Percentiles rank a stretch among this genome's conserved stretches.
Conservation (phyloP, 768 basidiomycete species). For the Pisolithus tinctorius region DNA sequence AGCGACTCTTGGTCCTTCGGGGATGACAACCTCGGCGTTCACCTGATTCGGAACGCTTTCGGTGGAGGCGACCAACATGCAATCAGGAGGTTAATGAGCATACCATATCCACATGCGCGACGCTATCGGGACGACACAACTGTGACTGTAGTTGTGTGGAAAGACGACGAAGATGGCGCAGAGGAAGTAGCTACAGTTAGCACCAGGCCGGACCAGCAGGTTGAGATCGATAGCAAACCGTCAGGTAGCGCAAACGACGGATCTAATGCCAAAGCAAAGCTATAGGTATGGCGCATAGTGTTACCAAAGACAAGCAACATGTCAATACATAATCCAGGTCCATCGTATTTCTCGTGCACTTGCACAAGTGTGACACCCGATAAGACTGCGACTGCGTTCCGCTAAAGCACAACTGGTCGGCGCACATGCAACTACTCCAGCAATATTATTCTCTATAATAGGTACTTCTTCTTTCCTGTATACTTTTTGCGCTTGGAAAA, state of each 20-base stretch:
- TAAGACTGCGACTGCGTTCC: too few species aligned
- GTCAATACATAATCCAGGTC: too few species aligned
- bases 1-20: slow-evolving; percentile 69
- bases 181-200: slow-evolving; percentile 23
- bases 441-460: too few species aligned
- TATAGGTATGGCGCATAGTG: slow-evolving; percentile 28
- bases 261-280: slow-evolving; percentile 38
- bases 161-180: slow-evolving; percentile 44
- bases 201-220: background rate
- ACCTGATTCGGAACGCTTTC: slow-evolving; percentile 87
- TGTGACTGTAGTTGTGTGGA: slow-evolving; percentile 83
- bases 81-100: slow-evolving; percentile 64
- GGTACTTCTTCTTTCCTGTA: slow-evolving; percentile 1
- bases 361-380: too few species aligned
- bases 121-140: slow-evolving; percentile 80
- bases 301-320: background rate
- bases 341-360: too few species aligned
- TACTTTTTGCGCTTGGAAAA: slow-evolving; percentile 22
- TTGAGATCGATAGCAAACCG: background rate
- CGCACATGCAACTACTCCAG: too few species aligned
- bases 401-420: too few species aligned
- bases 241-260: background rate
- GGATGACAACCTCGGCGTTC: slow-evolving; percentile 75
- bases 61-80: slow-evolving; percentile 66
- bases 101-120: slow-evolving; percentile 74